A percentile compares a stretch with the other conserved stretches of the same genome.
phyloP scores from a whole-genome alignment of 2,329 filamentous ascomycete genomes.

The Aspergillus quadrilineatus region DNA sequence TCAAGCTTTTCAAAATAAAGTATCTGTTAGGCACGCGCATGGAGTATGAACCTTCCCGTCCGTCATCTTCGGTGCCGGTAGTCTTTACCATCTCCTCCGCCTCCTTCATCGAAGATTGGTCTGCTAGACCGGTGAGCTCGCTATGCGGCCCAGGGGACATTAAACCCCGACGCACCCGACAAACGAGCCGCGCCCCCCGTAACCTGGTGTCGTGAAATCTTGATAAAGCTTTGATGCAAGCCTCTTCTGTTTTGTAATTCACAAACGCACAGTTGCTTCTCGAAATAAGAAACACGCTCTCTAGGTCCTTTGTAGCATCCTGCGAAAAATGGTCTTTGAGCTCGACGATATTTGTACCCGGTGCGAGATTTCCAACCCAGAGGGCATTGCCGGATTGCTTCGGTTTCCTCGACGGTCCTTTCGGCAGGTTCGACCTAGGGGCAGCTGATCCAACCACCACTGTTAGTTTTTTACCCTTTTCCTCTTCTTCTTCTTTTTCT shows the following conservation, averaged over 20 bases:
- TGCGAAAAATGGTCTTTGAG: constrained; percentile 89
- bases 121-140: constrained; percentile 41
- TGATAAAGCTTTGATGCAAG: constrained; percentile 73
- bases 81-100: constrained; percentile 18
- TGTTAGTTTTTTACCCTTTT: neutral
- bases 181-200: constrained; percentile 80
- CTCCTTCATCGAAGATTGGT: constrained; percentile 49
- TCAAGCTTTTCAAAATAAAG: constrained; percentile 91
- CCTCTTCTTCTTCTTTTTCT: no score
- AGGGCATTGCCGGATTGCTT: constrained; percentile 79
- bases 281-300: constrained; percentile 89
- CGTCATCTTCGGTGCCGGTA: constrained; percentile 12
- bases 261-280: constrained; percentile 98
- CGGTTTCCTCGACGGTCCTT: constrained; percentile 66
- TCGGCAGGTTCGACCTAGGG: constrained; percentile 39
- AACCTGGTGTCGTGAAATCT: constrained; percentile 90
- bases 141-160: constrained; percentile 38
- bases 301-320: constrained; percentile 70
- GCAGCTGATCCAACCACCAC: constrained; percentile 15
- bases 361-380: constrained; percentile 93
- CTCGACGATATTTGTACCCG: constrained; percentile 74
- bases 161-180: constrained; percentile 67
- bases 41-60: constrained; percentile 5
- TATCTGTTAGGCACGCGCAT: constrained; percentile 66
- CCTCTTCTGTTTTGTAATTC: constrained; percentile 80